phyloP scores from a whole-genome alignment of 2,329 filamentous ascomycete species.

The Colletotrichum sp. region DNA sequence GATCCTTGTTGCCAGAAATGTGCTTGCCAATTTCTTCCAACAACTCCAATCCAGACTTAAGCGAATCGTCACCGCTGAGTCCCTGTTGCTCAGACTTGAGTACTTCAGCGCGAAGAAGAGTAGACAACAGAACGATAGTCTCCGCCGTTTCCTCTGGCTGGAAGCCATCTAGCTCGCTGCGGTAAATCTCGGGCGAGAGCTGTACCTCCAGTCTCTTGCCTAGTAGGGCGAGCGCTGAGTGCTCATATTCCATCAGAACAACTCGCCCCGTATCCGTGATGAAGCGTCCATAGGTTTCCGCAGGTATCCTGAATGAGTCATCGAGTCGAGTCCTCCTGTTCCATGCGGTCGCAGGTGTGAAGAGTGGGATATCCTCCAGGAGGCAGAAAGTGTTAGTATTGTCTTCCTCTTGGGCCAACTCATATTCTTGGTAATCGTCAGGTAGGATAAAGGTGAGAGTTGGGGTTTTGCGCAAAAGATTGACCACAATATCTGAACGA shows the following conservation, averaged over 20 bases:
- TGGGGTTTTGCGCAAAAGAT: conserved; percentile 71
- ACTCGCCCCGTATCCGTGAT: conserved; percentile 79
- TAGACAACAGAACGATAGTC: conserved; percentile 75
- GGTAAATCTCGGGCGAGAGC: conserved; percentile 60
- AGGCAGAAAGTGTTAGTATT: conserved; percentile 82
- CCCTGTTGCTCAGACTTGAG: conserved; percentile 35
- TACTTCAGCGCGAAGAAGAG: conserved; percentile 64
- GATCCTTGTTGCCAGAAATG: conserved; percentile 68
- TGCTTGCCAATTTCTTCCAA: conserved; percentile 61
- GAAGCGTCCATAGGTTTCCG: conserved; percentile 72
- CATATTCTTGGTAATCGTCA: conserved; percentile 73
- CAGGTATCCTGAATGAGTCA: conserved; percentile 66
- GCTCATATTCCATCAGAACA: conserved; percentile 77
- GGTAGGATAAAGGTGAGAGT: conserved; percentile 83
- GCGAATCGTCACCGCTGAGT: conserved; percentile 21
- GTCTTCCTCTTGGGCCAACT: conserved; percentile 83
- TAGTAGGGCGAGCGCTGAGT: conserved; percentile 81
- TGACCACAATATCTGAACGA: conserved; percentile 57
- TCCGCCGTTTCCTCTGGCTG: conserved; percentile 71
- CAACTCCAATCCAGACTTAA: conserved; percentile 48
- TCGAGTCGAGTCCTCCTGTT: conserved; percentile 48
- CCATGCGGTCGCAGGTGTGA: conserved; percentile 53
- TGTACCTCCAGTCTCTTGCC: conserved; percentile 77
- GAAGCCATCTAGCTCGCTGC: conserved; percentile 57
- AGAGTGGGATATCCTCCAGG: conserved; percentile 66